phyloP scores from a whole-genome alignment of 352 stramenopile genomes.

The Pythium utonaiense region DNA sequence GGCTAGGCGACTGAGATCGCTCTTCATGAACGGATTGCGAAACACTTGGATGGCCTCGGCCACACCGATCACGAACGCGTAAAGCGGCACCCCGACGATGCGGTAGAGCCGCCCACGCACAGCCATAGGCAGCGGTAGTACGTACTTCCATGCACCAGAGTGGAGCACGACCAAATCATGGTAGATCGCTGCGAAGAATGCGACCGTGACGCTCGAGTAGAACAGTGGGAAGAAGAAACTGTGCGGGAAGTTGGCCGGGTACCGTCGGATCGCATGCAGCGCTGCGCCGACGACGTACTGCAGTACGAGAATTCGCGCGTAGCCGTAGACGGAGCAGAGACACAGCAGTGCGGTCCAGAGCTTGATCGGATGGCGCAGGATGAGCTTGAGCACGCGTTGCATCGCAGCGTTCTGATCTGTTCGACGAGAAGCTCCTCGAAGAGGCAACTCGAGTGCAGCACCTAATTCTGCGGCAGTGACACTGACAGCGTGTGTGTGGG shows the following conservation, averaged over 20 bases:
- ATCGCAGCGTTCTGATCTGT: conserved; percentile 1
- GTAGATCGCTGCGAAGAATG: conserved; percentile 37
- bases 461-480: too few species aligned
- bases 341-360: conserved; percentile 45
- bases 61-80: conserved; percentile 49
- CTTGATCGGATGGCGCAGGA: conserved; percentile 60
- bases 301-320: conserved; percentile 60
- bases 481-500: background rate
- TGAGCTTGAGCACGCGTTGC: conserved; percentile 41
- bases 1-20: conserved; percentile 31
- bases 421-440: background rate
- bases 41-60: conserved; percentile 49
- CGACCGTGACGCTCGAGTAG: conserved; percentile 34
- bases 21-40: conserved; percentile 42
- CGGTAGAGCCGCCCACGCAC: conserved; percentile 43
- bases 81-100: conserved; percentile 64
- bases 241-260: conserved; percentile 55
- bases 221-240: conserved; percentile 56
- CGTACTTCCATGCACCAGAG: conserved; percentile 52
- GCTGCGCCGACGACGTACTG: conserved; percentile 44
- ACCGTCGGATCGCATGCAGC: conserved; percentile 48
- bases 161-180: conserved; percentile 34
- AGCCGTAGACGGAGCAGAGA: conserved; percentile 61
- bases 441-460: too few species aligned
- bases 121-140: conserved; percentile 62